Base-by-base conservation (phyloP, 805 yeast genomes). In the Hanseniaspora guilliermondii region DNA sequence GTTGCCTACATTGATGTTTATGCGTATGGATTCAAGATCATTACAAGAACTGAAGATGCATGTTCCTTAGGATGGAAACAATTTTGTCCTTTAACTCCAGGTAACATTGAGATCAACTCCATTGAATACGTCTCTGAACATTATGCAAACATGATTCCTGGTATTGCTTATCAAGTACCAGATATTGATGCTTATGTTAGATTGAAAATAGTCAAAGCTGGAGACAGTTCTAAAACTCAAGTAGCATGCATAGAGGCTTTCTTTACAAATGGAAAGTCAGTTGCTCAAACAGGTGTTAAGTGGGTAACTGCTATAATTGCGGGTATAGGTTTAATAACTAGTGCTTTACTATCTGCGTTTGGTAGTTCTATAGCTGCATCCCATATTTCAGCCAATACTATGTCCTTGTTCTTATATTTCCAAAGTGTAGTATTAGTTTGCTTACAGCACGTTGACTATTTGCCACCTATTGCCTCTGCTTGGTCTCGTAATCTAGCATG, bases 291-390 rank as follows among this genome's bases (percentile, higher is more conserved):
- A 2, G 85, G 85, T 60, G 88, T 83, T 56, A 84, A 85, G 68
- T 89, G 97, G 97, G 95, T 87, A 40, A 87, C 96, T 19, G 97
- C 97, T 1, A 82, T 83, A 21, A 73, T 88, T 61, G 87, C 95
- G 1, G 96, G 96, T 58, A 67, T 86, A 32, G 96, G 96, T n/a
- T 68, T 89, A 56, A 69, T 88, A 45, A 75, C 82, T 17, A 85
- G 94, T n/a, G 89, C 94, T 5, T 58, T 84, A n/a, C 73, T 87
- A 57, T 81, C 94, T 4, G 77, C 89, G 4, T 82, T 84, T 66
- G 96, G 96, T 56, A 85, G 85, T 67, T 85, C 95, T 8, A 81
- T 82, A 55, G 87, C 96, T 8, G 95, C 96, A 12, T 83, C 94
- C 19, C 89, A 86, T 65, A 79, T 89, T 60, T 79, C 94, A 19